These are phyloP conservation scores for Penicillium sp. DNA, from an alignment of 2,329 filamentous ascomycete genomes.

Conservation along the genomic window DNA sequence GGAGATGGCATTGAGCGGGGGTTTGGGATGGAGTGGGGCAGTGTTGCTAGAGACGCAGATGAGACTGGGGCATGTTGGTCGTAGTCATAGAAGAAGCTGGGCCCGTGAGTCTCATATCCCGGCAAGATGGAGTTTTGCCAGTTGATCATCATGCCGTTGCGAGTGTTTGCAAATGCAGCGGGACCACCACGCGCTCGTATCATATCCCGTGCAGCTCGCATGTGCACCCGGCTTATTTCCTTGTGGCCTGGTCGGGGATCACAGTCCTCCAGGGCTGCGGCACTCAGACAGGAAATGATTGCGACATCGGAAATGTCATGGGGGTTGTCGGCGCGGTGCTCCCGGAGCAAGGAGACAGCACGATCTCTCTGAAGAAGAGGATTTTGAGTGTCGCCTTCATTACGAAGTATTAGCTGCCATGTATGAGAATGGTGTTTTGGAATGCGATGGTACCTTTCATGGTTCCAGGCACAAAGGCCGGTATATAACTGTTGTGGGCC, in stretches of 20 bases:
- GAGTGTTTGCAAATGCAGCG: conserved; percentile 37
- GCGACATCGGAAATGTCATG: conserved; percentile 39
- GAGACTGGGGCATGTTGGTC: conserved; percentile 12
- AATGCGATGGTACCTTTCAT: conserved; percentile 43
- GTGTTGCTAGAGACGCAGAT: conserved; percentile 1
- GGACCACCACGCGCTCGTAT: conserved; percentile 41
- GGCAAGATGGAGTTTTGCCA: conserved; percentile 46
- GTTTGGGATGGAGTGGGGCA: conserved; percentile 2
- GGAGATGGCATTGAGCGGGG: conserved; percentile 24
- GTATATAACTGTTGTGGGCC: conserved; percentile 42
- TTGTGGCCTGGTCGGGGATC: conserved; percentile 41
- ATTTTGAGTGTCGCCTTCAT: conserved; percentile 31
- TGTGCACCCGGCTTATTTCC: conserved; percentile 42
- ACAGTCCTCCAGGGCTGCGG: conserved; percentile 43
- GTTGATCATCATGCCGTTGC: conserved; percentile 43
- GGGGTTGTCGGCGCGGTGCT: conserved; percentile 34
- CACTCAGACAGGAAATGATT: conserved; percentile 42
- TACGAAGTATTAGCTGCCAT: conserved; percentile 41
- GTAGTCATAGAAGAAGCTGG: conserved; percentile 38
- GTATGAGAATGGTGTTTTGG: conserved; percentile 41
- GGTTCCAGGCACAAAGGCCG: conserved; percentile 42
- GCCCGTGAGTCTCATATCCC: conserved; percentile 38
- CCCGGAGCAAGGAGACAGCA: conserved; percentile 36
- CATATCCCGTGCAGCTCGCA: conserved; percentile 41
- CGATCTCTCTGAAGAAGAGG: conserved; percentile 36